Evolutionary conservation across 164 flowering plant species (phyloP), one percentile per base, ranked within the genome.

Genomic region (Platanus orientalis): DNA sequence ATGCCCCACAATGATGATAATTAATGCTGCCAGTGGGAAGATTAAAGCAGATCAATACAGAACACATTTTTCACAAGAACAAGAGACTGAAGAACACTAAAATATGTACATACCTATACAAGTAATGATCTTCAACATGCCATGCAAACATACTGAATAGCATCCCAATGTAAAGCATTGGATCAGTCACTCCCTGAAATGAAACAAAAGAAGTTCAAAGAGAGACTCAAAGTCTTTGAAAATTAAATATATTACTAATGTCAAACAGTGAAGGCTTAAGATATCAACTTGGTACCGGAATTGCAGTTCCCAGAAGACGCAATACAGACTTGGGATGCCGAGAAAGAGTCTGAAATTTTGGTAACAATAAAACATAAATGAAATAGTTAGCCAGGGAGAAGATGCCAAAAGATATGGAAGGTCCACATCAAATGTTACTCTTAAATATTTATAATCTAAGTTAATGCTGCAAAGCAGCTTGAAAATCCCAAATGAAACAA

Each of bases 111-210:
- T 75, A 95, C 99, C 97, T 95, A 71, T 95, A 95, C 76, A 95
- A 63, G 76, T 88, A 88, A 79, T 95, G 99, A 71, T 95, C 99
- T 75, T 95, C 99, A 62, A 95, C 99, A 69, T 95, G 99, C 99
- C 99, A 95, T 57, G 99, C 99, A 83, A 95, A 92, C 89, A 90
- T 78, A 70, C 99, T 95, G 66, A 95, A 92, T 39, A 95, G 79
- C 99, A 95, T 95, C 54, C 97, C 99, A 70, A 95, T 95, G 77
- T 95, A 95, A 57, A 95, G 94, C 99, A 95, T 95, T 47, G 99
- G 99, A 51, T 92, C 98, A 40, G 98, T 92, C 61, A 92, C 95
- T 67, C 99, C 99, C 99, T 95, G 85, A 47, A 69, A 83, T 25
- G 60, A 68, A n/a, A 54, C 6, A 47, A 57, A 47, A 51, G n/a